Conservation (phyloP, 768 basidiomycete genomes). For the Guyanaporus albipodus region DNA sequence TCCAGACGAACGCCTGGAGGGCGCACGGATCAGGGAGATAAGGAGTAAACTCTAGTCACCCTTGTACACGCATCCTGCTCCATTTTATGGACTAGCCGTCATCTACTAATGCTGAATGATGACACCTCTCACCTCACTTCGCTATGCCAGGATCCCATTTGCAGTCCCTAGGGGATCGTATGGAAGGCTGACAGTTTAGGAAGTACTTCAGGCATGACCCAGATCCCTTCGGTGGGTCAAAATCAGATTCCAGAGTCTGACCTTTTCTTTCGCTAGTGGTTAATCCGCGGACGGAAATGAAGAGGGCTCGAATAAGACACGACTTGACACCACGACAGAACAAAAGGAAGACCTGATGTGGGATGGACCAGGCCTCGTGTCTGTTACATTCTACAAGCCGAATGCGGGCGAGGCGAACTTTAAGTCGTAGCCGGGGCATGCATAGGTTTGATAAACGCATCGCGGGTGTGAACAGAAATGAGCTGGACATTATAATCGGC, state of each 20-base stretch:
- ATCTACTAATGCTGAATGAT: background rate
- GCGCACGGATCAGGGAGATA: conserved; percentile 38
- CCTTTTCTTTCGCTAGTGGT: background rate
- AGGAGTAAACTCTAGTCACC: conserved; percentile 37
- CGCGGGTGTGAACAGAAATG: conserved; percentile 11
- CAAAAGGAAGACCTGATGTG: conserved; percentile 18
- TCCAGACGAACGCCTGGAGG: conserved; percentile 42
- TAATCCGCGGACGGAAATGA: conserved; percentile 3
- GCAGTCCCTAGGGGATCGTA: background rate
- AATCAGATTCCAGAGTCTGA: background rate
- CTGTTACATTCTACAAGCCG: conserved; percentile 3
- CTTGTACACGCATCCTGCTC: background rate
- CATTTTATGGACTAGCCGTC: background rate
- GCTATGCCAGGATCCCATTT: background rate
- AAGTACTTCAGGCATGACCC: background rate
- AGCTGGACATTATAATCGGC: conserved; percentile 10
- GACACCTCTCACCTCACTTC: conserved; percentile 3
- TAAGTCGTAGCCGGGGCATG: background rate
- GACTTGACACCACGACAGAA: background rate
- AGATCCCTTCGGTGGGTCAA: background rate
- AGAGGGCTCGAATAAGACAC: background rate
- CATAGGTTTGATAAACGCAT: conserved; percentile 6
- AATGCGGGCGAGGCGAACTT: background rate
- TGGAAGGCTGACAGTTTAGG: background rate
- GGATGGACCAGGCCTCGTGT: conserved; percentile 13